Evolutionary conservation across 352 stramenopile genomes (phyloP).

Genomic region (Globisporangium emineosum): DNA sequence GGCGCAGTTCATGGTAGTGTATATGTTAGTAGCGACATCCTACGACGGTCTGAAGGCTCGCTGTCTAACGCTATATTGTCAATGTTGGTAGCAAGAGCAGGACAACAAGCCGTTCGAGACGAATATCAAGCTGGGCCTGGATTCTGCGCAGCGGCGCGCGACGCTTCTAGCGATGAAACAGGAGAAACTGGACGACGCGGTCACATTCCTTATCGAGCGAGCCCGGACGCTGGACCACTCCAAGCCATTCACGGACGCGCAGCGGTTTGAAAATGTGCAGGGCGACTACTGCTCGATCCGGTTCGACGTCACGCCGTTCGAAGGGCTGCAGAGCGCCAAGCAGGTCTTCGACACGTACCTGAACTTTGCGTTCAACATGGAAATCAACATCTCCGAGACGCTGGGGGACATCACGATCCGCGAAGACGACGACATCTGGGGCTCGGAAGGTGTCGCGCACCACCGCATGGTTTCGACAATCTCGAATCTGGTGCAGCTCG

Average conservation of each 20-base stretch:
- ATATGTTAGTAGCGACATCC: background rate
- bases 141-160: constrained; percentile 24
- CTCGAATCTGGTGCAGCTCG: constrained; percentile 22
- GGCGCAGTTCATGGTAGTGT: constrained; percentile 31
- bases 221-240: background rate
- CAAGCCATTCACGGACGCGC: constrained; percentile 20
- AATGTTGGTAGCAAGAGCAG: constrained; percentile 21
- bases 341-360: constrained; percentile 38
- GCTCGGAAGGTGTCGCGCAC: constrained; percentile 32
- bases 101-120: constrained; percentile 31
- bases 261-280: constrained; percentile 28
- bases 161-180: constrained; percentile 34
- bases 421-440: constrained; percentile 45
- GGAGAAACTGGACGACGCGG: constrained; percentile 34
- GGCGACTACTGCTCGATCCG: constrained; percentile 31
- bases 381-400: constrained; percentile 48
- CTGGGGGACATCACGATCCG: constrained; percentile 45
- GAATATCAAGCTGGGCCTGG: constrained; percentile 27
- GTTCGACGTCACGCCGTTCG: constrained; percentile 41
- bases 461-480: constrained; percentile 37
- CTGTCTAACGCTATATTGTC: background rate
- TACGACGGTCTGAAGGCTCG: no score
- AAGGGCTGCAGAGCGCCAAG: constrained; percentile 23
- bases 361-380: constrained; percentile 37
- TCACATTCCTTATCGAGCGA: constrained; percentile 13